Conservation (phyloP, 371 early-diverging fungal species). For the Mortierella sp. region DNA sequence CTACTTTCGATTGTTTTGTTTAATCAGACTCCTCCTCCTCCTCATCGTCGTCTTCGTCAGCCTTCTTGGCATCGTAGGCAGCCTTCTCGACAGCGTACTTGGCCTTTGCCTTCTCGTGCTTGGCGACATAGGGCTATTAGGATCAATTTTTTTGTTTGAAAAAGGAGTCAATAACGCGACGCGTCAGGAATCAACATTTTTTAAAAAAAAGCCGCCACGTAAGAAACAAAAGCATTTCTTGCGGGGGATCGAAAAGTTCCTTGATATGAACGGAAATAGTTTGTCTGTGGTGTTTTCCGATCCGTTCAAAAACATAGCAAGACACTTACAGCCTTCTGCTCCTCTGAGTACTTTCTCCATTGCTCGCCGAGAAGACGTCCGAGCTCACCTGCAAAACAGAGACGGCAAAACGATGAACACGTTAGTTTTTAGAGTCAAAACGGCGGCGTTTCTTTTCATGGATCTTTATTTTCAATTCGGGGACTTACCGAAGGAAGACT, state of each 20-base stretch:
- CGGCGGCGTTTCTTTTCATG: not conserved
- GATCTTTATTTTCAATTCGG: too few species aligned
- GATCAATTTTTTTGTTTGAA: not conserved
- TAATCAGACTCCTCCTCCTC: constrained; percentile 42
- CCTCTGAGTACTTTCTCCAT: constrained; percentile 78
- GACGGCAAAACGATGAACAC: not conserved
- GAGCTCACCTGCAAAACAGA: constrained; percentile 62
- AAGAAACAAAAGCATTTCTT: not conserved
- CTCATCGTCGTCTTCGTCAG: constrained; percentile 31
- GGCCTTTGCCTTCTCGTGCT: constrained; percentile 54
- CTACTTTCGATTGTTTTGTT: too few species aligned
- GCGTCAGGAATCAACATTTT: constrained; percentile 19
- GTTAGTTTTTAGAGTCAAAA: not conserved
- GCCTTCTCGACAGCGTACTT: constrained; percentile 45
- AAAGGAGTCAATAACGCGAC: constrained; percentile 3
- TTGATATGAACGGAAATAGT: too few species aligned
- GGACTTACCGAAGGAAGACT: constrained; percentile 79
- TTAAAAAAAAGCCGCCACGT: not conserved
- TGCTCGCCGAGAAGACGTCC: constrained; percentile 83
- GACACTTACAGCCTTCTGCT: constrained; percentile 68
- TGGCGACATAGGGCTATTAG: constrained; percentile 52
- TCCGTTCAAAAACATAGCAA: not conserved
- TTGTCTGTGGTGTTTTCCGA: too few species aligned
- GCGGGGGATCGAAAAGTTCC: constrained; percentile 10
- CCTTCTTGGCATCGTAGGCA: constrained; percentile 52